Percentiles rank a stretch among this genome's conserved stretches.
These are phyloP conservation scores for Pogostemon cablin DNA, from an alignment of 257 asterid genomes.

Conservation along the genomic window DNA sequence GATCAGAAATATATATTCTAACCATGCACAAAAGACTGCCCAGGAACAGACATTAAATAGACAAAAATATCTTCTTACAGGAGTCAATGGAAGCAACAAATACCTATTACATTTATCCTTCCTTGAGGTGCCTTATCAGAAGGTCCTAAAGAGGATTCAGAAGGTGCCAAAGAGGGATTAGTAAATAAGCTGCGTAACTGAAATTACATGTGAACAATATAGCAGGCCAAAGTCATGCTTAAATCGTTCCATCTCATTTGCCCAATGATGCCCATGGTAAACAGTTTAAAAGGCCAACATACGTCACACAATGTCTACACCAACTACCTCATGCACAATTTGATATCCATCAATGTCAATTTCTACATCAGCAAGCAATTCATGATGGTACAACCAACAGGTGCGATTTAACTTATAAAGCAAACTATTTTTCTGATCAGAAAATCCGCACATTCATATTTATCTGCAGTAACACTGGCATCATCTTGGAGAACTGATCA, in stretches of 20 bases:
- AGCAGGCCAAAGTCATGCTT: constrained; percentile 16
- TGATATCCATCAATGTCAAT: neutral
- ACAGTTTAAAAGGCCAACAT: constrained; percentile 16
- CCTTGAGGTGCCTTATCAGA: neutral
- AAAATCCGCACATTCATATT: neutral
- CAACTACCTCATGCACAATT: neutral
- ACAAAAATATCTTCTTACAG: neutral
- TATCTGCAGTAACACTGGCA: neutral
- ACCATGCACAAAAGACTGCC: neutral
- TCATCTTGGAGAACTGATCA: constrained; percentile 17
- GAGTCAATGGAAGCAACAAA: neutral
- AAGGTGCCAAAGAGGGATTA: neutral
- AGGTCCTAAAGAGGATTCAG: neutral
- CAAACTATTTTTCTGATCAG: constrained; percentile 10
- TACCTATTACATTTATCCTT: constrained; percentile 3
- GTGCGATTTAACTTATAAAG: neutral
- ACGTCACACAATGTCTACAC: neutral
- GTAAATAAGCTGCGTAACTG: neutral
- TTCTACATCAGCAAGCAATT: constrained; percentile 18
- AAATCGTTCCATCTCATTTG: constrained; percentile 14
- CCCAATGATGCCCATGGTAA: neutral
- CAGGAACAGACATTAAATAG: constrained; percentile 8
- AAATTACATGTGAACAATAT: neutral
- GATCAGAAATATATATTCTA: constrained; percentile 5
- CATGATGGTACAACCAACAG: neutral